These are phyloP conservation scores for Phellinidium pouzarii DNA, from an alignment of 1,284 basidiomycete species.

Conservation along the genomic window DNA sequence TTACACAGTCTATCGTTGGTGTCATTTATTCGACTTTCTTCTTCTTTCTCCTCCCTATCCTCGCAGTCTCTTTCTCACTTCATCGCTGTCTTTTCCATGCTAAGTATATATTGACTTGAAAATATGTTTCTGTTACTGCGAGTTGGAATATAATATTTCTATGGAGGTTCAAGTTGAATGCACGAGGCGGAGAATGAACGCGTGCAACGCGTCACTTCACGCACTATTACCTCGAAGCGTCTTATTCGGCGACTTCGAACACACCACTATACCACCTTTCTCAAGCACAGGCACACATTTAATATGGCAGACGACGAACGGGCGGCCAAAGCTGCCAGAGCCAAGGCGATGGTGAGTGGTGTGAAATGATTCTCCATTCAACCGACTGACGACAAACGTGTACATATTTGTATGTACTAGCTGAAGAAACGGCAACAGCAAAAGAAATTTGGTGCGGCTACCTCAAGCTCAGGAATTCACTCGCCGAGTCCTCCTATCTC, in stretches of 20 bases:
- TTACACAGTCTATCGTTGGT: slow-evolving; percentile 27
- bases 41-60: slow-evolving; percentile 30
- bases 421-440: slow-evolving; percentile 67
- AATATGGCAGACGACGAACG: slow-evolving; percentile 67
- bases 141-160: background rate
- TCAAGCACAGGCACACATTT: background rate
- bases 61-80: slow-evolving; percentile 21
- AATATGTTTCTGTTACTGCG: slow-evolving; percentile 7
- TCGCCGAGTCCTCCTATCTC: slow-evolving; percentile 41
- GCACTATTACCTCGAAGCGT: background rate
- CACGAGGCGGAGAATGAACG: background rate
- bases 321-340: slow-evolving; percentile 71
- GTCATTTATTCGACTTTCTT: slow-evolving; percentile 41
- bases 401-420: no score
- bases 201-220: background rate
- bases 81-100: slow-evolving; percentile 13
- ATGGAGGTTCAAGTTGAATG: background rate
- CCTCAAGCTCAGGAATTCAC: slow-evolving; percentile 30
- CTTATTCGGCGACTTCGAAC: background rate
- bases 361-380: slow-evolving; percentile 15
- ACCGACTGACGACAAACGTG: slow-evolving; percentile 2
- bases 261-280: background rate
- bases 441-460: slow-evolving; percentile 45
- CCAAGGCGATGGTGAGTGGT: slow-evolving; percentile 62
- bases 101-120: slow-evolving; percentile 15